Evolutionary conservation across 2,329 filamentous ascomycete species (phyloP).

Genomic region (Penicillium decumbens): DNA sequence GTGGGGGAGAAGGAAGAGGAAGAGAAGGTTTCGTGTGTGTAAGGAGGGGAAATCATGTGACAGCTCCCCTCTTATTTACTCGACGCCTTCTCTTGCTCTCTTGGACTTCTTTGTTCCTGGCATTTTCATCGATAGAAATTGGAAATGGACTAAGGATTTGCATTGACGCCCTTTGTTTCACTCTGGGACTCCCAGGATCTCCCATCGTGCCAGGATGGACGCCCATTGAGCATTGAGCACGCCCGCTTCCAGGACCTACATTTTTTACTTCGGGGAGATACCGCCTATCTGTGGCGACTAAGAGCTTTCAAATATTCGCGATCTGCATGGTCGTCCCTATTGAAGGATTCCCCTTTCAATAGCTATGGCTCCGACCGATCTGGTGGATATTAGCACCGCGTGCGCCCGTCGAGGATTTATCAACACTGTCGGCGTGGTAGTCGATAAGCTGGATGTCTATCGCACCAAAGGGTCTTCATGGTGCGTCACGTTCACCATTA

Average conservation of each 20-base stretch:
- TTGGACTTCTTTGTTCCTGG: neutral
- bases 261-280: neutral
- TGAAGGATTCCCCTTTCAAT: neutral
- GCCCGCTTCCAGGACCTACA: neutral
- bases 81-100: neutral
- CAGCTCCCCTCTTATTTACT: slow-evolving; percentile 10
- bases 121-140: neutral
- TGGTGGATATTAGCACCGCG: slow-evolving; percentile 47
- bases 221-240: slow-evolving; percentile 4
- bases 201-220: slow-evolving; percentile 3
- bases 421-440: slow-evolving; percentile 66
- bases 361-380: slow-evolving; percentile 30
- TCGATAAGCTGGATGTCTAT: slow-evolving; percentile 56
- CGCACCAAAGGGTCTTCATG: slow-evolving; percentile 53
- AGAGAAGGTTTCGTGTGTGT: slow-evolving; percentile 25
- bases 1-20: slow-evolving; percentile 19
- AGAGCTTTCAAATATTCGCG: neutral
- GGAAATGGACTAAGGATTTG: neutral
- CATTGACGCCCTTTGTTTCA: neutral
- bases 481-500: slow-evolving; percentile 59
- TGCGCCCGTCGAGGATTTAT: slow-evolving; percentile 38
- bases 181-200: neutral
- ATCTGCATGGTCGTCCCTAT: slow-evolving; percentile 2
- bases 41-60: slow-evolving; percentile 26
- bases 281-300: neutral